Evolutionary conservation across 352 stramenopile genomes (phyloP).

Genomic region (Phytophthora megakarya): DNA sequence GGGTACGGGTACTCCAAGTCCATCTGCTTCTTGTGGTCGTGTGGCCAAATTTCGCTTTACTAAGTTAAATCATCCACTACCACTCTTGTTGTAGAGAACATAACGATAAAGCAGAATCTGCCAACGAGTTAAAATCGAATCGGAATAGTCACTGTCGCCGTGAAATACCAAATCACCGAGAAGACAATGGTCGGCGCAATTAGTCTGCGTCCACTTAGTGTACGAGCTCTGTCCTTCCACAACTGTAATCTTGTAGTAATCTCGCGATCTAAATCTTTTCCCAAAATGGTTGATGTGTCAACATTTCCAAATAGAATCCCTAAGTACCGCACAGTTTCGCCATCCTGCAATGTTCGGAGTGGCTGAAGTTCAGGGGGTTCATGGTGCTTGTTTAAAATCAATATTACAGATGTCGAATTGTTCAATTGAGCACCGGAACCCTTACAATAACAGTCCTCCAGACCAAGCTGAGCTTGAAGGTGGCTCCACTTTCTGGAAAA

Average conservation of each 20-base stretch:
- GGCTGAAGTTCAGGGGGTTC: neutral
- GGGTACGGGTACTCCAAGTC: neutral
- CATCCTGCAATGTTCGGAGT: neutral
- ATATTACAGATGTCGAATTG: neutral
- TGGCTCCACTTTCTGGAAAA: too few species aligned
- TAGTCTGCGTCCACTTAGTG: neutral
- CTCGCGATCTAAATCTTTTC: neutral
- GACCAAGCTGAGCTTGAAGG: neutral
- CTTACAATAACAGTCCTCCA: conserved; percentile 1
- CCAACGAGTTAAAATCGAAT: neutral
- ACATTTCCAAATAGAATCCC: neutral
- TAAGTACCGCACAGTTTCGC: neutral
- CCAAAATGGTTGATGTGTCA: neutral
- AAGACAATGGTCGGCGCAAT: neutral
- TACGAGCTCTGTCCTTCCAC: neutral
- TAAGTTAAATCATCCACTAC: neutral
- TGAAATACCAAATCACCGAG: too few species aligned
- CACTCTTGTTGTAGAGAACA: conserved; percentile 3
- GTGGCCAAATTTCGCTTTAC: neutral
- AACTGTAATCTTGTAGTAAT: neutral
- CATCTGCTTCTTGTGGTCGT: neutral
- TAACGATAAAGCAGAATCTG: neutral
- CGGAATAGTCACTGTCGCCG: too few species aligned
- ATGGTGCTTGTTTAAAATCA: neutral
- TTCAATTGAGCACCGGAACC: neutral